These are phyloP conservation scores for Jackrogersella multiformis DNA, from an alignment of 495 filamentous ascomycete species.

Conservation along the genomic window DNA sequence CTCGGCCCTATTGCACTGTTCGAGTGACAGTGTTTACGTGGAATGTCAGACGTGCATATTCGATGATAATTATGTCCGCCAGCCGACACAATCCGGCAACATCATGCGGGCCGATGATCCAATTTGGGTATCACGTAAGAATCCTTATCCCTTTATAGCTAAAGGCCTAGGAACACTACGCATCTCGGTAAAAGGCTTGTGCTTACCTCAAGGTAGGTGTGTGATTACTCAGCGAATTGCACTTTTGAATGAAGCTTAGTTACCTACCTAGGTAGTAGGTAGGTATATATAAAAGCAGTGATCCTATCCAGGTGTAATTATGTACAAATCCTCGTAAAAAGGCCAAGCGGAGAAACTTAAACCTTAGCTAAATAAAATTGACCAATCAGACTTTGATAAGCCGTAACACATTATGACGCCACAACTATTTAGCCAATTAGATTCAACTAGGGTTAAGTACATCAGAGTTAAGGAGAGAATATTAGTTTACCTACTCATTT, in stretches of 20 bases:
- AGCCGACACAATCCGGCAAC: not conserved
- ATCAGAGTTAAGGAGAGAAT: not conserved
- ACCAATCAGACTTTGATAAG: too few relatives aligned
- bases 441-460: not conserved
- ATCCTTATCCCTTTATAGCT: slow-evolving; percentile 1
- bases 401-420: too few relatives aligned
- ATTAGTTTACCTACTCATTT: too few relatives aligned
- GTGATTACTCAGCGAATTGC: not conserved
- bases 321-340: not conserved
- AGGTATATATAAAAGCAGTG: too few relatives aligned
- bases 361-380: too few relatives aligned
- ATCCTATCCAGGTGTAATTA: too few relatives aligned
- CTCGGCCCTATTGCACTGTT: slow-evolving; percentile 8
- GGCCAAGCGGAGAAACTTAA: too few relatives aligned
- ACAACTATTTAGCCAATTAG: too few relatives aligned
- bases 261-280: too few relatives aligned
- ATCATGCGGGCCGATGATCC: slow-evolving; percentile 1
- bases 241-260: too few relatives aligned
- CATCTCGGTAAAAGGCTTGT: not conserved
- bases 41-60: slow-evolving; percentile 20
- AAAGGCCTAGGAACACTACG: not conserved
- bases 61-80: slow-evolving; percentile 2
- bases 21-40: not conserved
- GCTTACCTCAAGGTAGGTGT: not conserved
- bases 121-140: slow-evolving; percentile 19